A percentile compares a stretch with the other conserved stretches of the same genome.
Evolutionary conservation across 2,329 filamentous ascomycete genomes (phyloP).

Genomic region (Phoma herbarum): DNA sequence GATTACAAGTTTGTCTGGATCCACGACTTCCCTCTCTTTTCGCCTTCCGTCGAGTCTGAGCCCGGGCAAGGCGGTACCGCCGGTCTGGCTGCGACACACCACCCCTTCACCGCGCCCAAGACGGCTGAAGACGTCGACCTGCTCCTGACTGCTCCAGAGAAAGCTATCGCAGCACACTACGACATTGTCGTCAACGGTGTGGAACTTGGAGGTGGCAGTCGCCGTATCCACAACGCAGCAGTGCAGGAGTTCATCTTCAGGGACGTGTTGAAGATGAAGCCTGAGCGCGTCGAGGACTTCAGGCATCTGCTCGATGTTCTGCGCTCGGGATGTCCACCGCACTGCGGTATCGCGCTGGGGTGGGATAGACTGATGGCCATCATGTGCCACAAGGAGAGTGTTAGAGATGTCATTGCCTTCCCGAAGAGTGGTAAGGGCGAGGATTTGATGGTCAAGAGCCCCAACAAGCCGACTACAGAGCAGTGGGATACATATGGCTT

Average conservation of each 20-base stretch:
- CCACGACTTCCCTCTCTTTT: slow-evolving; percentile 91
- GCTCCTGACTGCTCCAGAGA: slow-evolving; percentile 74
- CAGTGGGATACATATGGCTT: slow-evolving; percentile 69
- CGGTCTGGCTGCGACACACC: slow-evolving; percentile 87
- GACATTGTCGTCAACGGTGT: slow-evolving; percentile 96
- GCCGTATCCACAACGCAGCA: slow-evolving; percentile 85
- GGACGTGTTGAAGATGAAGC: slow-evolving; percentile 80
- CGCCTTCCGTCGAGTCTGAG: slow-evolving; percentile 68
- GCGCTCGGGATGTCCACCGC: slow-evolving; percentile 86
- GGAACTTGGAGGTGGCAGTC: slow-evolving; percentile 90
- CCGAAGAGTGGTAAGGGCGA: slow-evolving; percentile 93
- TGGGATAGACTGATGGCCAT: slow-evolving; percentile 88
- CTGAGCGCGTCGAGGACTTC: slow-evolving; percentile 79
- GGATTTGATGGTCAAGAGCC: slow-evolving; percentile 82
- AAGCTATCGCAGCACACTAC: slow-evolving; percentile 85
- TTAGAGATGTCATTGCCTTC: slow-evolving; percentile 95
- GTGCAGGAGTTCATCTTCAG: slow-evolving; percentile 87
- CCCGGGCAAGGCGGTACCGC: slow-evolving; percentile 83
- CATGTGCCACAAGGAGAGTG: slow-evolving; percentile 77
- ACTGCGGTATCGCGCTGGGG: slow-evolving; percentile 91
- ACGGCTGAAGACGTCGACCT: slow-evolving; percentile 75
- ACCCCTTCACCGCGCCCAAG: slow-evolving; percentile 92
- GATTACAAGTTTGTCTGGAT: slow-evolving; percentile 83
- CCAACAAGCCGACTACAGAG: slow-evolving; percentile 70
- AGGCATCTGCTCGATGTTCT: slow-evolving; percentile 84